Base-by-base conservation (phyloP, 345 rosid species). In the Syzygium aqueum region DNA sequence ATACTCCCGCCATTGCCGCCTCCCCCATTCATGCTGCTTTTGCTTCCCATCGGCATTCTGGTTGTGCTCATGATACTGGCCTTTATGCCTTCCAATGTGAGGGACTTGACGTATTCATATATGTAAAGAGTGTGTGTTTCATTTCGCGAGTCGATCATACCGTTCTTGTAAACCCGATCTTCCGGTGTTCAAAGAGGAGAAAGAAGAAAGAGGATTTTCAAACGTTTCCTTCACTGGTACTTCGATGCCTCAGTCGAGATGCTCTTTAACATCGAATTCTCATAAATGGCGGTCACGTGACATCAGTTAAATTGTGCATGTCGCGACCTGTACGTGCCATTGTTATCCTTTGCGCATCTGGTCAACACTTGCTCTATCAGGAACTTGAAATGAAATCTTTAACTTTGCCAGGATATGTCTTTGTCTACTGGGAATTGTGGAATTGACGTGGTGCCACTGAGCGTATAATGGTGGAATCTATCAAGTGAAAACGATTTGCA, bases 1-100 rank as follows among this genome's bases (percentile, higher is more conserved):
- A 88, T 96, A 43, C 95, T 96, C 10, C 98, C 98, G 1, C 98
- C 98, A 7, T 88, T 96, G 93, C 98, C 98, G 37, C 98, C 97
- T 2, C 98, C 98, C 6, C 98, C 98, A 1, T 94, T 94, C 80
- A 85, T 95, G 96, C 63, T 96, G 88, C 97, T 96, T 59, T 86
- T 96, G 90, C 89, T 96, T 87, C 98, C 98, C 21, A 91, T 96
- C 77, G 95, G 91, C 77, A 96, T 96, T 53, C 89, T 96, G 87
- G 93, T 85, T 30, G 85, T 94, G 90, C 98, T 96, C 57, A 90
- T 96, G 95, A 53, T 92, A 77, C 91, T 96, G 84, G 98, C 98
- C 54, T 94, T 95, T 57, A 93, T 93, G 97, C 97, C 98, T 53
- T 89, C 93, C 22, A 92, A 90, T 83, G 89, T 88, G 8, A 91